Percentiles rank a stretch among this genome's conserved stretches.
phyloP scores from a whole-genome alignment of 179 eudicot genomes.

The Vitellaria paradoxa region DNA sequence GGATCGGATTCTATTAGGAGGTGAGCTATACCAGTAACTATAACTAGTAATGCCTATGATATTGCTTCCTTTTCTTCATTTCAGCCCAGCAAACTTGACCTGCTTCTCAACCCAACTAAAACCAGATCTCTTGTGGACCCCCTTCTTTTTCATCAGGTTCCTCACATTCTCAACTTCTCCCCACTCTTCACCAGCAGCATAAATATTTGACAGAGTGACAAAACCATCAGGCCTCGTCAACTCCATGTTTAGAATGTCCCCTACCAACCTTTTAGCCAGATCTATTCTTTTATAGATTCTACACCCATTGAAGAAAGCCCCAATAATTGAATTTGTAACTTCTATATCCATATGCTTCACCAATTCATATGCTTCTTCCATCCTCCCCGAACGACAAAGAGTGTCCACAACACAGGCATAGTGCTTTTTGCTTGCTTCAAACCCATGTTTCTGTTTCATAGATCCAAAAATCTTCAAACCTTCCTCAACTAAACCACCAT shows the following conservation, averaged over 20 bases:
- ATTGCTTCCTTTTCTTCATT: not conserved
- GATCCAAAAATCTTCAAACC: slow-evolving; percentile 58
- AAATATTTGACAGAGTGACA: slow-evolving; percentile 61
- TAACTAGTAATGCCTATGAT: too few relatives aligned
- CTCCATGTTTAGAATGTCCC: slow-evolving; percentile 26
- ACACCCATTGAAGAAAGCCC: slow-evolving; percentile 70
- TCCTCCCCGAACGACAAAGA: slow-evolving; percentile 54
- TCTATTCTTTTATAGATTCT: slow-evolving; percentile 57
- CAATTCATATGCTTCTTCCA: slow-evolving; percentile 59
- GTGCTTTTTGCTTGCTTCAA: slow-evolving; percentile 52
- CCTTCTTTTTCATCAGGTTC: slow-evolving; percentile 49
- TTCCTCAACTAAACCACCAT: slow-evolving; percentile 55
- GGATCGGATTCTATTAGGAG: too few relatives aligned
- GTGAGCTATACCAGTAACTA: too few relatives aligned
- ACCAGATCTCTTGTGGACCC: slow-evolving; percentile 46
- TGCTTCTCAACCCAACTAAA: slow-evolving; percentile 33
- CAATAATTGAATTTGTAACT: slow-evolving; percentile 42
- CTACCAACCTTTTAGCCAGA: slow-evolving; percentile 45
- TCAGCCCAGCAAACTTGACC: slow-evolving; percentile 6
- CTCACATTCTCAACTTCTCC: slow-evolving; percentile 50
- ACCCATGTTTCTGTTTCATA: slow-evolving; percentile 37
- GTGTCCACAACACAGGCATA: slow-evolving; percentile 64
- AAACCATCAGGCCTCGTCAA: slow-evolving; percentile 46
- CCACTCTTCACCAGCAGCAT: slow-evolving; percentile 59
- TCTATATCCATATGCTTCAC: slow-evolving; percentile 35